A percentile compares a stretch with the other conserved stretches of the same genome.
These are phyloP conservation scores for Batkoa obscura DNA, from an alignment of 371 early-diverging fungal genomes.

Conservation along the genomic window DNA sequence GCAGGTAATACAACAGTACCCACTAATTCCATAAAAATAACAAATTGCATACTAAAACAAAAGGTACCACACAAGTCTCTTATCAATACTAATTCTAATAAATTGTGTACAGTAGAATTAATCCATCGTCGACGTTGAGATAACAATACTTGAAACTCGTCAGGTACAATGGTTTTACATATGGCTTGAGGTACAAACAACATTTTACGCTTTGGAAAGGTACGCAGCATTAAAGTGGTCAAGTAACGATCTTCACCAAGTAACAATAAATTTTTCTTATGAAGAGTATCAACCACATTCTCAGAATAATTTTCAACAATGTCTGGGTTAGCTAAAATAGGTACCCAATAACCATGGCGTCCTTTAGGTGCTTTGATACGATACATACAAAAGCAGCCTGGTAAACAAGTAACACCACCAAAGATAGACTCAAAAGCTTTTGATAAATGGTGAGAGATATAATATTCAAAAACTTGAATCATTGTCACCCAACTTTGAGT, in stretches of 20 bases:
- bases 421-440: constrained; percentile 92
- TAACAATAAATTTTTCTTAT: constrained; percentile 93
- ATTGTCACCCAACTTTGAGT: constrained; percentile 62
- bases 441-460: constrained; percentile 78
- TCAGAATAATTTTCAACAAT: constrained; percentile 92
- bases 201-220: constrained; percentile 93
- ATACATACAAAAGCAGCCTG: constrained; percentile 95
- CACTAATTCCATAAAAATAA: constrained; percentile 92
- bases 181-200: constrained; percentile 93
- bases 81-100: constrained; percentile 87
- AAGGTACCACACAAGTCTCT: constrained; percentile 96
- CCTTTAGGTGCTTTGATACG: constrained; percentile 70
- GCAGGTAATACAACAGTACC: constrained; percentile 96
- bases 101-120: constrained; percentile 97
- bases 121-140: constrained; percentile 99
- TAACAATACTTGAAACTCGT: constrained; percentile 77
- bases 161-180: constrained; percentile 95
- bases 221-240: constrained; percentile 93
- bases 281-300: constrained; percentile 92
- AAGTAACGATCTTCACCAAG: constrained; percentile 98
- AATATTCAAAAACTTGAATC: constrained; percentile 95
- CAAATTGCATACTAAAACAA: constrained; percentile 98
- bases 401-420: constrained; percentile 90
- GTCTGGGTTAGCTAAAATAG: constrained; percentile 79
- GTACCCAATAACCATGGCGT: constrained; percentile 58